Percentiles rank a stretch among this genome's conserved stretches.
phyloP scores from a whole-genome alignment of 192 early-diverging fungal genomes.

The Cladochytrium replicatum region DNA sequence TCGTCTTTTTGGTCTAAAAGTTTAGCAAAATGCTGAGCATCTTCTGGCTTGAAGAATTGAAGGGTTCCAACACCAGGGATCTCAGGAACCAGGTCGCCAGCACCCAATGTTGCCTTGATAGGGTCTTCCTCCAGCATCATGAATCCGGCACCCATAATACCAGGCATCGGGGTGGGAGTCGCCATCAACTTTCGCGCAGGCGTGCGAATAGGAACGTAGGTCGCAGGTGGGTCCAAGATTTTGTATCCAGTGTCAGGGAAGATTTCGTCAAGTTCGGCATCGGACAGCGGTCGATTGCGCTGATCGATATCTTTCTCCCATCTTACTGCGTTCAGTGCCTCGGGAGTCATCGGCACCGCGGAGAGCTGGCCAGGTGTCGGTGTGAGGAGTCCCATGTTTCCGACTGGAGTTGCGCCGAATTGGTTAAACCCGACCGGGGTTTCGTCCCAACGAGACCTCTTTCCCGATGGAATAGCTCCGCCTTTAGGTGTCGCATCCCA shows the following conservation, averaged over 20 bases:
- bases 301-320: constrained; percentile 75
- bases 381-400: constrained; percentile 64
- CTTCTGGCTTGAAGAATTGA: constrained; percentile 91
- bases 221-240: constrained; percentile 78
- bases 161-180: constrained; percentile 80
- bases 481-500: constrained; percentile 76
- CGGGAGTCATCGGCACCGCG: constrained; percentile 73
- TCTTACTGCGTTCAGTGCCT: constrained; percentile 57
- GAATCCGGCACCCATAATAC: constrained; percentile 55
- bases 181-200: constrained; percentile 90
- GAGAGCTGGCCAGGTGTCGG: constrained; percentile 60
- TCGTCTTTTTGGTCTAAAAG: constrained; percentile 75
- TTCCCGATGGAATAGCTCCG: constrained; percentile 29
- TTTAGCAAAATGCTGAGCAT: constrained; percentile 95
- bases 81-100: constrained; percentile 46
- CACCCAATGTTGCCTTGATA: constrained; percentile 11
- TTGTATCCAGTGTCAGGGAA: constrained; percentile 85
- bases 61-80: constrained; percentile 78
- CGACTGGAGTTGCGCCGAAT: constrained; percentile 72
- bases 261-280: constrained; percentile 93
- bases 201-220: constrained; percentile 89
- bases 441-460: constrained; percentile 93
- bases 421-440: constrained; percentile 65
- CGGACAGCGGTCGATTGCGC: constrained; percentile 77
- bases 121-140: constrained; percentile 74